These are phyloP conservation scores for Cystobasidium onofrii DNA, from an alignment of 768 basidiomycete species.

Conservation along the genomic window DNA sequence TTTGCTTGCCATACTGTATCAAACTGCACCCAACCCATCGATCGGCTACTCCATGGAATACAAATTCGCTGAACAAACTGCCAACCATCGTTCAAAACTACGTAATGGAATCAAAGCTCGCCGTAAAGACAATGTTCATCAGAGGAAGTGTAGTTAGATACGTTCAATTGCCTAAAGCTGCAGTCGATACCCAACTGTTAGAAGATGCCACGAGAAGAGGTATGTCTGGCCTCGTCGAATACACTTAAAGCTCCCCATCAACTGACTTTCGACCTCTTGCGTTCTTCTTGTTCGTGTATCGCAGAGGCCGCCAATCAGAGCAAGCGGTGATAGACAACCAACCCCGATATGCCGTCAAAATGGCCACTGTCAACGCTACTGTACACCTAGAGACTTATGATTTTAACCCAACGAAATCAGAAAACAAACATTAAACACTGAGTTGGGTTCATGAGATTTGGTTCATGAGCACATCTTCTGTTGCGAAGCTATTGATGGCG, in stretches of 20 bases:
- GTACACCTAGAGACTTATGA: no score
- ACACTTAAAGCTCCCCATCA: not conserved
- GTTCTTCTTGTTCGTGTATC: not conserved
- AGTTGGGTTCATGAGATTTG: no score
- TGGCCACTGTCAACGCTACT: no score
- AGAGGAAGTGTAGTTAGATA: constrained; percentile 97
- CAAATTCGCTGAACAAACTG: no score
- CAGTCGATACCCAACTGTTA: constrained; percentile 86
- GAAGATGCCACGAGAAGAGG: constrained; percentile 97
- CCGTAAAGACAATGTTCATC: constrained; percentile 98
- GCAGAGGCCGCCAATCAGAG: constrained; percentile 19
- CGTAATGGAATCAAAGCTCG: constrained; percentile 58
- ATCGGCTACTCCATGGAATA: no score
- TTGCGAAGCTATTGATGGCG: no score
- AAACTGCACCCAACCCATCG: no score
- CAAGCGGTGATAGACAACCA: constrained; percentile 10
- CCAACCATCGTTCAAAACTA: not conserved
- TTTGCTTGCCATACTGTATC: no score
- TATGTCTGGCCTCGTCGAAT: constrained; percentile 44
- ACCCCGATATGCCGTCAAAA: no score
- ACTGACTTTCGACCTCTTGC: not conserved
- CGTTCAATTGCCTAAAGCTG: constrained; percentile 82
- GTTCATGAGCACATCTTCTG: no score
- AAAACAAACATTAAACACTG: no score
- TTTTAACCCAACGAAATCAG: no score